Evolutionary conservation across 768 basidiomycete genomes (phyloP), one percentile per base, ranked within the genome.

Genomic region (Hortiboletus flavorubellus): DNA sequence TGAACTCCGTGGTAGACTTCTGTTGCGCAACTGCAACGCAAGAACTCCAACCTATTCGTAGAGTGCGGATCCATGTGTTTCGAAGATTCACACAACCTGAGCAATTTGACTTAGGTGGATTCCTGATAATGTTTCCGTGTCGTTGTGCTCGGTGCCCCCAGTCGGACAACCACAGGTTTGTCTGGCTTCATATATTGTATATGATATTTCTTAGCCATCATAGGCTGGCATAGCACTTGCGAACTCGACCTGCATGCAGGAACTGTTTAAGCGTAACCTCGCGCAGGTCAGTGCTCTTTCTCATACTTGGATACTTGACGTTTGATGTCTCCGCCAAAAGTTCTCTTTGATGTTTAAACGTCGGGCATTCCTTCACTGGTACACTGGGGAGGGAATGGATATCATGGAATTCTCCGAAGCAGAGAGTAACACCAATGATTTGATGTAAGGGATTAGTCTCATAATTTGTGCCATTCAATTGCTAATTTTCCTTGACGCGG

Each of bases 361-460:
- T 31, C 78, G 79, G 43, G 93, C 93, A 6, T 96, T 91, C 79
- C 71, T 95, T 54, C 91, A 94, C 68, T 93, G 91, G 90, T 94
- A 93, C 68, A 89, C 85, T 9, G 88, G 84, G 12, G 93, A 95
- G 69, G 93, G 93, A 41, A 94, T 95, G 93, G 93, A 94, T 67
- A 67, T 80, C 16, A 73, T 78, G 80, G 82, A 93, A 72, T 92
- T 93, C 71, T 80, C 87, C 0, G 91, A 93, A 69, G 91, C 92
- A 0, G 91, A 93, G 74, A 92, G 87, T 66, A 92, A 93, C 67
- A 75, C 81, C 3, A 79, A 78, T 3, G 92, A 93, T 73, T 70
- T 93, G 46, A 86, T 93, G 90, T 92, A 69, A 70, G 90, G 75
- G 16, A 26, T 9, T n/a, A 7, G 11, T 60, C 18, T 55, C 21